A percentile compares a stretch with the other conserved stretches of the same genome.
Evolutionary conservation across 139 green algal species (phyloP).

Genomic region (Chlamydomonas applanata): DNA sequence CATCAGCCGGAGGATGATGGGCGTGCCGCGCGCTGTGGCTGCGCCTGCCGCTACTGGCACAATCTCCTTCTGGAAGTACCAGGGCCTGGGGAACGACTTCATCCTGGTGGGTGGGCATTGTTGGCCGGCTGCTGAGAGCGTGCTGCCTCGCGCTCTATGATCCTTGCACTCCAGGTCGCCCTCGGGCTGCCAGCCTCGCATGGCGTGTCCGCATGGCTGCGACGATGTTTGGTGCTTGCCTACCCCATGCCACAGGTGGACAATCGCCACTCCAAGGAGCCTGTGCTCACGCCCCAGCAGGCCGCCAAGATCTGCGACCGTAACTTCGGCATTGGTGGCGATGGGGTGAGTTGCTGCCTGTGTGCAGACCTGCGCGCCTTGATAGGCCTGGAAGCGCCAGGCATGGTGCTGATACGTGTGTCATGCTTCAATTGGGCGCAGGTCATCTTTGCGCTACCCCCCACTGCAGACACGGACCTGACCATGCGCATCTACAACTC

Average conservation of each 20-base stretch:
- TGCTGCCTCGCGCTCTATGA: too few species aligned
- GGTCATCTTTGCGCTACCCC: conserved; percentile 91
- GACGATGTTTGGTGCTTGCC: background rate
- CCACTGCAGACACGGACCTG: conserved; percentile 74
- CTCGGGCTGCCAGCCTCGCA: background rate
- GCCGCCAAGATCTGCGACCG: conserved; percentile 87
- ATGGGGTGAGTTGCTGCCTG: conserved; percentile 74
- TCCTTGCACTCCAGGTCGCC: too few species aligned
- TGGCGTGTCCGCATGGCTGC: background rate
- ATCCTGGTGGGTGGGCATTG: conserved; percentile 78
- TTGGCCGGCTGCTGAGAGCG: too few species aligned
- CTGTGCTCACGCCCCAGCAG: conserved; percentile 76
- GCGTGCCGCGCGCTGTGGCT: background rate
- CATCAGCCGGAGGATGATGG: background rate
- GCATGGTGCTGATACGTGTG: background rate
- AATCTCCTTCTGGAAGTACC: conserved; percentile 91
- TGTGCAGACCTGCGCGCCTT: background rate
- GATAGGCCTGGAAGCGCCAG: background rate
- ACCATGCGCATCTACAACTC: conserved; percentile 98
- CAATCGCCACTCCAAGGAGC: conserved; percentile 77
- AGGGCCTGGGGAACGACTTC: conserved; percentile 98
- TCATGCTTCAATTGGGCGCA: conserved; percentile 16
- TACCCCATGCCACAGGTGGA: conserved; percentile 70
- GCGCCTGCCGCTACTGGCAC: background rate
- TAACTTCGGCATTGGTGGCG: conserved; percentile 95